These are phyloP conservation scores for Yamadazyma phyllophila DNA, from an alignment of 805 yeast genomes.

Conservation along the genomic window DNA sequence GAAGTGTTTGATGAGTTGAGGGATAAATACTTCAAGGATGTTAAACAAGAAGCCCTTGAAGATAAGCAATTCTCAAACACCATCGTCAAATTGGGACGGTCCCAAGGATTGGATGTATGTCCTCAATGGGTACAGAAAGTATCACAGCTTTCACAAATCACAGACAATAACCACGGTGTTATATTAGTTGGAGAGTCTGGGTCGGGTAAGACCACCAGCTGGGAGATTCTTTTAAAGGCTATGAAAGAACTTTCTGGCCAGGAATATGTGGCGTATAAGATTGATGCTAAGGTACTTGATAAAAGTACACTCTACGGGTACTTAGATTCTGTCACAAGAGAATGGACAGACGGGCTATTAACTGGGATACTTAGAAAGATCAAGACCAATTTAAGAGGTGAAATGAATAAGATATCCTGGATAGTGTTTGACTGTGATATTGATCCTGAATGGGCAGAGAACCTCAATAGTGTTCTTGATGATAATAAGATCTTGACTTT, in stretches of 20 bases:
- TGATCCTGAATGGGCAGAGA: constrained; percentile 93
- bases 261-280: constrained; percentile 41
- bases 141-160: constrained; percentile 60
- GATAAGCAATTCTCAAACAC: constrained; percentile 21
- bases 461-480: constrained; percentile 84
- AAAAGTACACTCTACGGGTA: constrained; percentile 69
- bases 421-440: constrained; percentile 88
- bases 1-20: constrained; percentile 28
- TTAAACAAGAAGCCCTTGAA: constrained; percentile 16
- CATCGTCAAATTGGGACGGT: neutral
- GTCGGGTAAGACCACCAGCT: constrained; percentile 63
- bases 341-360: constrained; percentile 89
- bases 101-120: neutral
- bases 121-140: constrained; percentile 13
- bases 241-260: constrained; percentile 30
- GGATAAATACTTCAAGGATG: constrained; percentile 24
- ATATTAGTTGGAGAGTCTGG: constrained; percentile 80
- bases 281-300: constrained; percentile 75
- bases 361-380: constrained; percentile 64
- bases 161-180: constrained; percentile 66
- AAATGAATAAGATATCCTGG: constrained; percentile 58
- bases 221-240: constrained; percentile 49
- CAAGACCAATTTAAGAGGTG: constrained; percentile 57
- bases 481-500: constrained; percentile 79
- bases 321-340: constrained; percentile 74